Evolutionary conservation across 2,329 filamentous ascomycete genomes (phyloP), one percentile per base, ranked within the genome.

Genomic region (Cordyceps cicadae): DNA sequence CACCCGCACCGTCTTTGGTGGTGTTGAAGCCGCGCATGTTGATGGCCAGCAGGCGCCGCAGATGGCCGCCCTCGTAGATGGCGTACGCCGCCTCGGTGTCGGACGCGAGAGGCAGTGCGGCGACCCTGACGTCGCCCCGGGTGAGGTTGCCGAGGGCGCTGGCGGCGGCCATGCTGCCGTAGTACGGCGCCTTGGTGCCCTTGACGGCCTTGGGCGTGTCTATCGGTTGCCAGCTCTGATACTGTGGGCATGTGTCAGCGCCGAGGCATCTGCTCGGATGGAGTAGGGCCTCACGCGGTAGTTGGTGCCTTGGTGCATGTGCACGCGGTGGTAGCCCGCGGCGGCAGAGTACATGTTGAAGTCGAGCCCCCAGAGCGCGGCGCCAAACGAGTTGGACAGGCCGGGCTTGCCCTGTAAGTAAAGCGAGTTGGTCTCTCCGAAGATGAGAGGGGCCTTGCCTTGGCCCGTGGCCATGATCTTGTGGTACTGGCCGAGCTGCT

Each of bases 241-340:
- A 87, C 65, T 74, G 41, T 9, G 17, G 6, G 5, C 1, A 8
- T 15, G 43, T 57, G 54, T 57, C 7, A n/a, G 32, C 15, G 64
- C 34, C 32, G 4, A 5, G 14, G 37, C 2, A 26, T 43, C 3
- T 11, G 26, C 21, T 24, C 11, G 11, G 29, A 19, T 51, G 17
- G 14, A 26, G n/a, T 29, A 15, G 41, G 48, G 2, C n/a, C 66
- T 39, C 67, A 74, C 71, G 8, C 84, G 77, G 67, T 84, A 87
- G 68, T 86, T 78, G 15, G 81, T 85, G 12, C 84, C 85, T 74
- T 82, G 79, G 70, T 88, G 85, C 81, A 87, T 83, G 67, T 87
- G 82, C 2, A 84, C 77, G 21, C 84, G 78, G 50, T 73, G 73
- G 70, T 87, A 81, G 17, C 80, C 80, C 2, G 77, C 77, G 0